Evolutionary conservation across 352 stramenopile species (phyloP).

Genomic region (Pythium phragmitis): DNA sequence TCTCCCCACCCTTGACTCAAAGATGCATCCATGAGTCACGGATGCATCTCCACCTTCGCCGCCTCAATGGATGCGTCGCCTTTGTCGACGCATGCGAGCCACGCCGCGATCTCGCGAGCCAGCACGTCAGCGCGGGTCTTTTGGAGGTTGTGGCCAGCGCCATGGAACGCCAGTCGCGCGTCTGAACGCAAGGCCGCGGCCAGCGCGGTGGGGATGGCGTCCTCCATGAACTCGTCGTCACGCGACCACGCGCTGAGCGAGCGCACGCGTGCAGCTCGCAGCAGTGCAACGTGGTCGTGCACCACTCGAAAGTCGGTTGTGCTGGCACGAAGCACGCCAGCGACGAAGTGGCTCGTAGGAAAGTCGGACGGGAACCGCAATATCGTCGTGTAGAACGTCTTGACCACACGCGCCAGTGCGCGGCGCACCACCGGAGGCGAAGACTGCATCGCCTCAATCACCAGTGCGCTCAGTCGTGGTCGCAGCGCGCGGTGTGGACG

Average conservation of each 20-base stretch:
- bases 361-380: constrained; percentile 50
- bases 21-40: neutral
- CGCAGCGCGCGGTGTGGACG: constrained; percentile 45
- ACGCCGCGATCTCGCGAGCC: constrained; percentile 37
- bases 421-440: constrained; percentile 19
- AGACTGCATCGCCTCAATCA: constrained; percentile 38
- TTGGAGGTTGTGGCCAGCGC: constrained; percentile 72
- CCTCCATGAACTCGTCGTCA: constrained; percentile 63
- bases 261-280: constrained; percentile 29
- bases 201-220: constrained; percentile 47
- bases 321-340: constrained; percentile 49
- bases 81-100: constrained; percentile 29
- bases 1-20: neutral
- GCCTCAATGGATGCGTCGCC: too few species aligned
- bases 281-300: constrained; percentile 28
- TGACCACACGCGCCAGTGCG: constrained; percentile 31
- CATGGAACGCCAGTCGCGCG: constrained; percentile 44
- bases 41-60: neutral
- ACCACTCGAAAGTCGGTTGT: constrained; percentile 49
- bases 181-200: constrained; percentile 33
- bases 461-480: constrained; percentile 31
- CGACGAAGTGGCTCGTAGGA: constrained; percentile 51
- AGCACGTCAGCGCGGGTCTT: constrained; percentile 58
- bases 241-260: constrained; percentile 56
- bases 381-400: constrained; percentile 45